phyloP scores from a whole-genome alignment of 495 filamentous ascomycete genomes.

The Penicillium daleae region DNA sequence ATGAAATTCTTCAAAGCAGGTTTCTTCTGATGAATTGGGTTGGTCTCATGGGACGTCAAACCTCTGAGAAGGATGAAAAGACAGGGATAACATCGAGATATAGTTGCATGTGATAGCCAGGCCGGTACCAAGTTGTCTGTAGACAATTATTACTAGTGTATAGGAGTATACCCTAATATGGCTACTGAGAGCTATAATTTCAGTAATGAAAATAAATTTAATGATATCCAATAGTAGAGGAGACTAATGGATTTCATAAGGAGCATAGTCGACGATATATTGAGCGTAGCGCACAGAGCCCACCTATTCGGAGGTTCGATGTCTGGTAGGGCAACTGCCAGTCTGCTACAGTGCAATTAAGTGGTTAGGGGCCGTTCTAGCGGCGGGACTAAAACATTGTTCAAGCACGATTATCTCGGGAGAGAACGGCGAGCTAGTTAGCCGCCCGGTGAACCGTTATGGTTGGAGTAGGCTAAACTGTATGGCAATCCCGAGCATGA shows the following conservation, averaged over 20 bases:
- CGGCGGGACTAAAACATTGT: not conserved
- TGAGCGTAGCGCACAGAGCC: not conserved
- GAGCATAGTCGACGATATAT: slow-evolving; percentile 1
- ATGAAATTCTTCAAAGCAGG: slow-evolving; percentile 14
- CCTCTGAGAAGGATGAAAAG: not conserved
- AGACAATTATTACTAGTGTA: not conserved
- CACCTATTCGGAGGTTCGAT: not conserved
- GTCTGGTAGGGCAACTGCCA: not conserved
- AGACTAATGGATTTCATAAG: not conserved
- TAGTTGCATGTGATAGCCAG: not conserved
- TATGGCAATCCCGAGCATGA: slow-evolving; percentile 12
- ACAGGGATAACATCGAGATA: not conserved
- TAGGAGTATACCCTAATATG: not conserved
- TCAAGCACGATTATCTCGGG: slow-evolving; percentile 21
- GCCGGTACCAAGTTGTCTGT: not conserved
- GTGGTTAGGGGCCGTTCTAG: not conserved
- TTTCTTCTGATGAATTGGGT: slow-evolving; percentile 1
- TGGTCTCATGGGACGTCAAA: not conserved
- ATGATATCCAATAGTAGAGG: not conserved
- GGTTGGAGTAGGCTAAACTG: not conserved
- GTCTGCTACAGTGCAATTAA: not conserved
- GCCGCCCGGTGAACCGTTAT: slow-evolving; percentile 29
- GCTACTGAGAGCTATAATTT: not conserved
- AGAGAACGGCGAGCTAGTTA: slow-evolving; percentile 27
- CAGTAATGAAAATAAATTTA: not conserved